Percentiles rank a stretch among this genome's conserved stretches.
These are phyloP conservation scores for Metarhizium anisopliae DNA, from an alignment of 2,329 filamentous ascomycete species.

Conservation along the genomic window DNA sequence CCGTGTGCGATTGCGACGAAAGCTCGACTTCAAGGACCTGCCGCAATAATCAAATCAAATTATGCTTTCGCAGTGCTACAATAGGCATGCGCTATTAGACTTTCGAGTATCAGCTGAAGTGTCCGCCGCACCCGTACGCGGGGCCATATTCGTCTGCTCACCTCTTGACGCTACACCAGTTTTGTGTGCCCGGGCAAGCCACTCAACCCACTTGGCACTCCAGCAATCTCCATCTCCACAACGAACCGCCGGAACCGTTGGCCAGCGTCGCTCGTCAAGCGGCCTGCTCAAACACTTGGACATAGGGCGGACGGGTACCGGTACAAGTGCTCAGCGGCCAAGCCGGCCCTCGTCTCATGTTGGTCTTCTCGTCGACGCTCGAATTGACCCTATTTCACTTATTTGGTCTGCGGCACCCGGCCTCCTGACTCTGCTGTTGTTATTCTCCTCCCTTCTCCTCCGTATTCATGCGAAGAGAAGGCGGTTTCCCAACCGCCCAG, in stretches of 20 bases:
- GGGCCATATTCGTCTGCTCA: no score
- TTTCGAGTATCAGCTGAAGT: background rate
- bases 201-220: background rate
- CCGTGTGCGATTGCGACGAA: background rate
- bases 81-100: no score
- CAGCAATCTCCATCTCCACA: background rate
- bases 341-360: background rate
- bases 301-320: background rate
- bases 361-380: background rate
- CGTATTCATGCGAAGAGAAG: background rate
- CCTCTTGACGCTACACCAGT: background rate
- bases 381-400: background rate
- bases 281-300: background rate
- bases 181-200: background rate
- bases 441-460: background rate
- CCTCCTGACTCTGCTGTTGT: background rate
- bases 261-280: background rate
- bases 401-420: background rate
- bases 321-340: background rate
- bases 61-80: no score
- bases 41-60: no score
- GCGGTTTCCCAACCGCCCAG: background rate
- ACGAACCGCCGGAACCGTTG: background rate
- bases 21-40: no score
- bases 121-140: no score